Evolutionary conservation across 345 rosid genomes (phyloP), one percentile per base, ranked within the genome.

Genomic region (Salix caprea): DNA sequence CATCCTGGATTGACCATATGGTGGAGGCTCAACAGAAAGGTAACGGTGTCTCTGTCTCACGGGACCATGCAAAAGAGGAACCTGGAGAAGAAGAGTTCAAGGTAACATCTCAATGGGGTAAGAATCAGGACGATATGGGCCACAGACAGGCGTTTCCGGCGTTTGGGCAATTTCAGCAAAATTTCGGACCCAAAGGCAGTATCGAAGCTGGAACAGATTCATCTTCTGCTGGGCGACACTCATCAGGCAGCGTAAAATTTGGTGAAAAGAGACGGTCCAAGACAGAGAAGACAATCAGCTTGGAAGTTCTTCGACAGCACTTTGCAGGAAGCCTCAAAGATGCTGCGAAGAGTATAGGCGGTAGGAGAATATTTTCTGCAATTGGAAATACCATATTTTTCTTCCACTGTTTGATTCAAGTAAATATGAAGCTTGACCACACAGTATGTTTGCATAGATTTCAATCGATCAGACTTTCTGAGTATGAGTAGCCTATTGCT

Each of bases 281-380:
- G 88, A 74, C 88, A 36, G 99, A 92, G 89, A 94, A 91, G 89
- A 87, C 89, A 34, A 91, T 94, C 84, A 90, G 95, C 84, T 88
- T 95, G 84, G 83, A 92, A 26, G 93, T 88, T 77, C 99, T 95
- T 68, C 89, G 87, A 71, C 97, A 92, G 42, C 82, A 95, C 84
- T 95, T 92, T 68, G 91, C 97, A 0, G 99, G 99, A 79, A 95
- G 97, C 86, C 99, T 95, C 70, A 91, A 92, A 79, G 97, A 95
- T 87, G 99, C 97, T 72, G 99, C 97, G 65, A 92, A 91, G 84
- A 91, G 90, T 76, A 88, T 95, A 80, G 97, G 97, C 4, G 97
- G 97, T 95, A 90, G 77, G 93, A 75, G 74, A 68, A 74, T 71
- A 36, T 54, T 76, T 78, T 69, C 60, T 75, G 64, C 54, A 72